phyloP scores from a whole-genome alignment of 2,329 filamentous ascomycete genomes.

The Ophiostoma sp. region DNA sequence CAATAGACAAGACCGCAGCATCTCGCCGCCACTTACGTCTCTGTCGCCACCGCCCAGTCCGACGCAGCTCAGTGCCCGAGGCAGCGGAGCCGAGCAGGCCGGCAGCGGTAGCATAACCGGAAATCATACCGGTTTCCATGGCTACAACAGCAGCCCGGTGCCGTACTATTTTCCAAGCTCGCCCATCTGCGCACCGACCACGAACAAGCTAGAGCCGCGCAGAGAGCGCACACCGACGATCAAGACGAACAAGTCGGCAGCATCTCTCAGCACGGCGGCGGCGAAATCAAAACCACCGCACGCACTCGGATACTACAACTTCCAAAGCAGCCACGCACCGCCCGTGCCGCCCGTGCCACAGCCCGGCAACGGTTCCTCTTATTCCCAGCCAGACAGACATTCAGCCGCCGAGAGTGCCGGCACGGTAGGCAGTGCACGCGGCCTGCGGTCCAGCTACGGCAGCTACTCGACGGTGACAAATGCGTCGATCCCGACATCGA shows the following conservation, averaged over 20 bases:
- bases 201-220: conserved; percentile 35
- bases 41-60: conserved; percentile 31
- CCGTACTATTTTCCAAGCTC: conserved; percentile 35
- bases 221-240: conserved; percentile 27
- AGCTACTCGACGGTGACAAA: conserved; percentile 19
- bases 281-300: conserved; percentile 1
- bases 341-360: conserved; percentile 11
- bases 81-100: not conserved
- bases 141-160: conserved; percentile 8
- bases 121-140: not conserved
- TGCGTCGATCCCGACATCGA: not conserved
- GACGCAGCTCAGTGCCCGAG: conserved; percentile 16
- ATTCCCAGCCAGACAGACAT: not conserved
- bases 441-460: conserved; percentile 21
- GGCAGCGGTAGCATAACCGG: conserved; percentile 1
- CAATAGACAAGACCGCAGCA: conserved; percentile 24
- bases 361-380: not conserved
- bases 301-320: conserved; percentile 18
- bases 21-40: conserved; percentile 32
- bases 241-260: not conserved
- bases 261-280: not conserved
- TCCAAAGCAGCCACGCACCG: conserved; percentile 11
- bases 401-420: not conserved
- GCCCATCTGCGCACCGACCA: conserved; percentile 37
- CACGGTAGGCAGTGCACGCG: not conserved